These are phyloP conservation scores for Dichotomocladium elegans DNA, from an alignment of 371 early-diverging fungal genomes.

Conservation along the genomic window DNA sequence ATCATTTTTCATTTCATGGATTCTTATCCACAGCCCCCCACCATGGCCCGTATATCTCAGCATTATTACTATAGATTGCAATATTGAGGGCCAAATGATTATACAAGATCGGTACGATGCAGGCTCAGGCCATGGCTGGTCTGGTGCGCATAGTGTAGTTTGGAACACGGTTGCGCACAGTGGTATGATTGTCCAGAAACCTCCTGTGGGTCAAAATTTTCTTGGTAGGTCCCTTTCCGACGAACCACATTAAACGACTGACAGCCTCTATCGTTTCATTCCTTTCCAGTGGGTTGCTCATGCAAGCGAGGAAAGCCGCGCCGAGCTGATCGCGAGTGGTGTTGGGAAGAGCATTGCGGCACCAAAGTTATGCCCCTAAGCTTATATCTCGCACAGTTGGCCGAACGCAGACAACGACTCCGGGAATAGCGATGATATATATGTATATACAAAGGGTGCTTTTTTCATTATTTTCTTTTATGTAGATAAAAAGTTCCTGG, in stretches of 20 bases:
- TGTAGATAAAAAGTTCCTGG: too few relatives aligned
- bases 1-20: too few relatives aligned
- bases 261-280: neutral
- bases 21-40: neutral
- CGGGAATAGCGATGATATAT: too few relatives aligned
- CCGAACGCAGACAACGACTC: slow-evolving; percentile 14
- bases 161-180: slow-evolving; percentile 48
- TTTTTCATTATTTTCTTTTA: too few relatives aligned
- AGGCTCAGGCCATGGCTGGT: slow-evolving; percentile 46
- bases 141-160: slow-evolving; percentile 45
- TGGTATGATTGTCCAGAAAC: slow-evolving; percentile 42
- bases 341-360: slow-evolving; percentile 40
- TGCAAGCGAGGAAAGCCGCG: slow-evolving; percentile 30
- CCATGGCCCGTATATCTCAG: neutral
- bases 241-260: neutral
- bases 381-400: slow-evolving; percentile 38
- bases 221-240: slow-evolving; percentile 21
- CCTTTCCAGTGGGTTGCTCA: slow-evolving; percentile 22
- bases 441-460: too few relatives aligned
- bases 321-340: slow-evolving; percentile 26
- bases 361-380: slow-evolving; percentile 40
- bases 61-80: slow-evolving; percentile 20
- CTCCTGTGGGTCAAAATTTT: slow-evolving; percentile 42
- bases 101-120: slow-evolving; percentile 36
- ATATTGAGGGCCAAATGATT: slow-evolving; percentile 30